phyloP scores from a whole-genome alignment of 176 grass and related monocot species.

The Bonia amplexicaulis region DNA sequence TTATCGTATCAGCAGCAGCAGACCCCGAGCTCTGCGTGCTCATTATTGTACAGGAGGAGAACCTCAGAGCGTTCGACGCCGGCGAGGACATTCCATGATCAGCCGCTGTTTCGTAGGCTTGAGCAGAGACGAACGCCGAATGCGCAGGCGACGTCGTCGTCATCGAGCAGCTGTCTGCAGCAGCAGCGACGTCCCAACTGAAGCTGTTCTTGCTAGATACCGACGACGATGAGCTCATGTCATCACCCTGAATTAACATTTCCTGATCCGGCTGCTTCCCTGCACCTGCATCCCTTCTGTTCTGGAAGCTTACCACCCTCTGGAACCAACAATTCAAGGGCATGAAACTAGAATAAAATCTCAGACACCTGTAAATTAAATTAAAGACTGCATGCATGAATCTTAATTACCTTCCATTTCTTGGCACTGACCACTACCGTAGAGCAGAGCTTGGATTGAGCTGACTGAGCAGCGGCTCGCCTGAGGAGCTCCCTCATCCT shows the following conservation, averaged over 20 bases:
- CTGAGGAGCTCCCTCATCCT: constrained; percentile 1
- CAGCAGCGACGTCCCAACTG: constrained; percentile 32
- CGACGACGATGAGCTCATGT: background rate
- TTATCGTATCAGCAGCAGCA: background rate
- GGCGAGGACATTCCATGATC: background rate
- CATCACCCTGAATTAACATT: background rate
- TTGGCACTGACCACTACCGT: background rate
- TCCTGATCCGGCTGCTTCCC: background rate
- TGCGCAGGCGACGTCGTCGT: background rate
- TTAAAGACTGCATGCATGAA: background rate
- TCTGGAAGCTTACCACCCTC: background rate
- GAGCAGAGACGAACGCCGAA: background rate
- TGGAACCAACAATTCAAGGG: background rate
- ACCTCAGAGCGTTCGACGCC: background rate
- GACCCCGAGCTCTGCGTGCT: background rate
- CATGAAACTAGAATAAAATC: background rate
- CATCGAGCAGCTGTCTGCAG: background rate
- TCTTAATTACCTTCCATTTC: background rate
- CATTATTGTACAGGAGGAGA: background rate
- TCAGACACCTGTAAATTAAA: background rate
- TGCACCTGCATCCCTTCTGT: background rate
- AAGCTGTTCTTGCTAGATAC: constrained; percentile 39
- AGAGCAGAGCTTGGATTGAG: background rate
- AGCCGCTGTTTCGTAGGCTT: background rate
- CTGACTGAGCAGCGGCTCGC: background rate